phyloP scores from a whole-genome alignment of 1,139 yeast species.

The Geotrichum aggregatum region DNA sequence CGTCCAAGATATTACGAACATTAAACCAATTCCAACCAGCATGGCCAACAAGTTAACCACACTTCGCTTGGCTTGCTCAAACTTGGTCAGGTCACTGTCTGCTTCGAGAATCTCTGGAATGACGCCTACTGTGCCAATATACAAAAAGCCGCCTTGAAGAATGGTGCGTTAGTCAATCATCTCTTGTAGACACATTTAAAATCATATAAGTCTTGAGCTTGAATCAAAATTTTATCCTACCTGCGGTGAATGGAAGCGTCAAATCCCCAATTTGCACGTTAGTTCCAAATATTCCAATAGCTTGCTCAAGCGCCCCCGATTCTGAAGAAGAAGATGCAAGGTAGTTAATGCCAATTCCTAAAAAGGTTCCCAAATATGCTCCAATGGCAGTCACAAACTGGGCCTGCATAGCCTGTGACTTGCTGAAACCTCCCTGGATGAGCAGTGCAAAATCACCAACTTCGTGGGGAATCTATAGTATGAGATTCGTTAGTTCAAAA shows the following conservation, averaged over 20 bases:
- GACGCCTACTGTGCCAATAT: constrained; percentile 62
- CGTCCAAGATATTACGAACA: constrained; percentile 52
- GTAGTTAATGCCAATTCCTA: constrained; percentile 52
- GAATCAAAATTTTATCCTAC: constrained; percentile 33
- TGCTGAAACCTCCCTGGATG: constrained; percentile 60
- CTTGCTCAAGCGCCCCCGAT: constrained; percentile 13
- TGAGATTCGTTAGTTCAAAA: constrained; percentile 2
- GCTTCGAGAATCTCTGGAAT: constrained; percentile 57
- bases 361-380: constrained; percentile 57
- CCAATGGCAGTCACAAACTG: constrained; percentile 62
- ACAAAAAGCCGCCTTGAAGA: constrained; percentile 48
- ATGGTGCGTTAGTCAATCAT: background rate
- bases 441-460: constrained; percentile 68
- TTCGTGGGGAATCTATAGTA: constrained; percentile 66
- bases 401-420: constrained; percentile 56
- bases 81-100: constrained; percentile 37
- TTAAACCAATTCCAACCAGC: constrained; percentile 47
- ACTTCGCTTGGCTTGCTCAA: constrained; percentile 40
- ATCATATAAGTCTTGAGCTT: background rate
- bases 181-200: background rate
- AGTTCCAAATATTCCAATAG: constrained; percentile 48
- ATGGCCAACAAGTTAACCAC: constrained; percentile 45
- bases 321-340: constrained; percentile 29
- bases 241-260: constrained; percentile 67
- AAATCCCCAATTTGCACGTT: constrained; percentile 48